A percentile compares a stretch with the other conserved stretches of the same genome.
These are phyloP conservation scores for Fusarium protoensiforme DNA, from an alignment of 2,329 filamentous ascomycete species.

Conservation along the genomic window DNA sequence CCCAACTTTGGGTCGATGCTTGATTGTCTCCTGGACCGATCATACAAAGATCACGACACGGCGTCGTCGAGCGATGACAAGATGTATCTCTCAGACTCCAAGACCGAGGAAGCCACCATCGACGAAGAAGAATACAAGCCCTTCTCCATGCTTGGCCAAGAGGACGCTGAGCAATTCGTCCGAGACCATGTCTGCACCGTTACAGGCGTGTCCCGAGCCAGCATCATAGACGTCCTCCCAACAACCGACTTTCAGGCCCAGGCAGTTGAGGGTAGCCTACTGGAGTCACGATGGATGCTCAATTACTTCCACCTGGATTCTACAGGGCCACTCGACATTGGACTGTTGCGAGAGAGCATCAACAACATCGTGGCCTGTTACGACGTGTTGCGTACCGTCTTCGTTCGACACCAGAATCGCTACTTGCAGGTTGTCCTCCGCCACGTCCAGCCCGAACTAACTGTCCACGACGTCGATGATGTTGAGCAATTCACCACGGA, in stretches of 20 bases:
- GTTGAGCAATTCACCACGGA: slow-evolving; percentile 16
- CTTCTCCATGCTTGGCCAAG: slow-evolving; percentile 7
- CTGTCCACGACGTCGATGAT: slow-evolving; percentile 7
- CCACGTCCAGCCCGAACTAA: neutral
- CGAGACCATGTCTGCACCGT: slow-evolving; percentile 28
- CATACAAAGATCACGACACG: slow-evolving; percentile 16
- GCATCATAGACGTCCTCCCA: slow-evolving; percentile 34
- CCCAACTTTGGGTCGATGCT: slow-evolving; percentile 25
- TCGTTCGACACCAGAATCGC: slow-evolving; percentile 6
- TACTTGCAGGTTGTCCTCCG: slow-evolving; percentile 32
- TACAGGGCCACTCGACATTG: neutral
- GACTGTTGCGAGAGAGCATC: slow-evolving; percentile 16
- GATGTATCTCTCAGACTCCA: neutral
- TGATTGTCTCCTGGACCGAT: slow-evolving; percentile 11
- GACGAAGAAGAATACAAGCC: slow-evolving; percentile 10
- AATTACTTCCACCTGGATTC: slow-evolving; percentile 27
- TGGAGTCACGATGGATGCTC: slow-evolving; percentile 37
- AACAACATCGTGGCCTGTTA: slow-evolving; percentile 24
- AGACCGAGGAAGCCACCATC: neutral
- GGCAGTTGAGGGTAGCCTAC: slow-evolving; percentile 18
- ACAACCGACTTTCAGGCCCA: slow-evolving; percentile 36
- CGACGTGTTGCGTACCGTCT: slow-evolving; percentile 32
- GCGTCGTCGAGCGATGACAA: slow-evolving; percentile 8
- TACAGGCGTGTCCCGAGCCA: slow-evolving; percentile 33
- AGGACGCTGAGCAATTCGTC: slow-evolving; percentile 18